phyloP scores from a whole-genome alignment of 2,329 filamentous ascomycete genomes.

The Trichoderma sp. region DNA sequence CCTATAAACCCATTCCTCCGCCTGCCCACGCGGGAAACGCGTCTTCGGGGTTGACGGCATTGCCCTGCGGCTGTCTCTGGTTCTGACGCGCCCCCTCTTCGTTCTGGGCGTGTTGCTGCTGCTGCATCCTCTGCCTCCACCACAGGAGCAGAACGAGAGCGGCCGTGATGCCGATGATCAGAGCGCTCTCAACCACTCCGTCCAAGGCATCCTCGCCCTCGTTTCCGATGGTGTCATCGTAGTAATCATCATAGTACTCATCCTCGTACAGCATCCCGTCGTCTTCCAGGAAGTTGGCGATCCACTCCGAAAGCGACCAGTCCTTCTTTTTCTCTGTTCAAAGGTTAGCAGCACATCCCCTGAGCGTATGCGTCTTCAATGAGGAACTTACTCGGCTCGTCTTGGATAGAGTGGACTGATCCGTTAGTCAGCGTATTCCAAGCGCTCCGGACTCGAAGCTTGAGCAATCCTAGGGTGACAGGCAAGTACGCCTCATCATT shows the following conservation, averaged over 20 bases:
- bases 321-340: slow-evolving; percentile 66
- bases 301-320: slow-evolving; percentile 82
- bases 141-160: slow-evolving; percentile 78
- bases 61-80: slow-evolving; percentile 39
- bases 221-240: slow-evolving; percentile 58
- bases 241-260: slow-evolving; percentile 55
- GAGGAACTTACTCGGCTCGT: slow-evolving; percentile 73
- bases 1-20: slow-evolving; percentile 42
- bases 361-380: no score
- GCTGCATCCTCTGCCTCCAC: slow-evolving; percentile 72
- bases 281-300: slow-evolving; percentile 78
- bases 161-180: slow-evolving; percentile 78
- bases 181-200: slow-evolving; percentile 77
- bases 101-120: slow-evolving; percentile 48
- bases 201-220: slow-evolving; percentile 68
- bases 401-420: slow-evolving; percentile 87
- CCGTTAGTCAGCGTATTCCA: slow-evolving; percentile 95
- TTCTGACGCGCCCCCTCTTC: slow-evolving; percentile 41
- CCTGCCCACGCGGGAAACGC: slow-evolving; percentile 44
- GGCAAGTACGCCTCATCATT: slow-evolving; percentile 94
- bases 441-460: slow-evolving; percentile 80
- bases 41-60: slow-evolving; percentile 33
- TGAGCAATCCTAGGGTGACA: slow-evolving; percentile 83
- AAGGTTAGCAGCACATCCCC: background rate
- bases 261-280: slow-evolving; percentile 68